These are phyloP conservation scores for Tricholoma saponaceum DNA, from an alignment of 768 basidiomycete species.

Conservation along the genomic window DNA sequence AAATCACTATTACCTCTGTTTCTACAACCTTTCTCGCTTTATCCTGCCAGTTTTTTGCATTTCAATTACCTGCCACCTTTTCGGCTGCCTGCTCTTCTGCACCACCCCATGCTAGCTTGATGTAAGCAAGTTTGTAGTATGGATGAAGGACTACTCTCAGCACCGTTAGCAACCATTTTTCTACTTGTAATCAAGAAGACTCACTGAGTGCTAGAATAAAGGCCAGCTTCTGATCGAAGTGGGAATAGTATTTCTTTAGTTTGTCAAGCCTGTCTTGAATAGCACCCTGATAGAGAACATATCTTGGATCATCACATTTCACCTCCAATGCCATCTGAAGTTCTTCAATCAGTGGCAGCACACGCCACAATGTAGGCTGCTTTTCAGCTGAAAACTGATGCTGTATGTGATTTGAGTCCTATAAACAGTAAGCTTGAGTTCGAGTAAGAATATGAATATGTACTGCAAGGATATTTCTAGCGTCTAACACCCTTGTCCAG, in stretches of 20 bases:
- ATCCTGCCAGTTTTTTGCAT: conserved; percentile 16
- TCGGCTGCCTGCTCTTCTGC: conserved; percentile 17
- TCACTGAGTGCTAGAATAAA: conserved; percentile 23
- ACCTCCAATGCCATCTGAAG: conserved; percentile 19
- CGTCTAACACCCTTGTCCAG: conserved; percentile 7
- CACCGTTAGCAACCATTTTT: conserved; percentile 7
- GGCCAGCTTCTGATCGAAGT: conserved; percentile 16
- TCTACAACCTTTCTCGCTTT: no score
- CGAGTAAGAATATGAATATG: neutral
- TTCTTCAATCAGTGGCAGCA: no score
- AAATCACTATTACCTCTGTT: no score
- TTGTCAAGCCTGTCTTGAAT: conserved; percentile 19
- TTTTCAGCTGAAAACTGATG: conserved; percentile 20
- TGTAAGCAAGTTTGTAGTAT: conserved; percentile 10
- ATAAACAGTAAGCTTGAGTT: neutral
- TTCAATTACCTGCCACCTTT: conserved; percentile 9
- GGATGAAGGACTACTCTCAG: conserved; percentile 22
- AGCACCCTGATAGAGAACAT: conserved; percentile 13
- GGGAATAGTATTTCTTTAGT: conserved; percentile 20
- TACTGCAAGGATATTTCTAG: conserved; percentile 7
- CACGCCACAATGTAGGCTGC: no score
- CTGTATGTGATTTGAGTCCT: conserved; percentile 19
- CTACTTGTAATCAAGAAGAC: neutral
- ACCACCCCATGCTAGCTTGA: conserved; percentile 18
- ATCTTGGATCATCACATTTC: conserved; percentile 7